These are phyloP conservation scores for Candida hungchunana DNA, from an alignment of 805 yeast genomes.

Conservation along the genomic window DNA sequence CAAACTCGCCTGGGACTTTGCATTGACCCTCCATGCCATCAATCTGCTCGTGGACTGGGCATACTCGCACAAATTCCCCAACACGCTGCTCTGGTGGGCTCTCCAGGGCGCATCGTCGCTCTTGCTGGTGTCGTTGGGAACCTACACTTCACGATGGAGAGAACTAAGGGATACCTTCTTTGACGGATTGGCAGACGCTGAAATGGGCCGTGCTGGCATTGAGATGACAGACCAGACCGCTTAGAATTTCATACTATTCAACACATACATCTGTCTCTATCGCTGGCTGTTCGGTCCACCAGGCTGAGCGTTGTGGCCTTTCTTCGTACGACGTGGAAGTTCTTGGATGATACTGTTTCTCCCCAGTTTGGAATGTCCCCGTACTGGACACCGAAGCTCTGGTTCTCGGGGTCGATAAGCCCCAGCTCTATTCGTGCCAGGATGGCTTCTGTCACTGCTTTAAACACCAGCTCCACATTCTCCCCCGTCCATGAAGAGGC, in stretches of 20 bases:
- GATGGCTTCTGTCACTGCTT: conserved; percentile 35
- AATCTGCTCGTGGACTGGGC: conserved; percentile 68
- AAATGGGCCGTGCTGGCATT: conserved; percentile 34
- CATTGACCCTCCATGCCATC: conserved; percentile 84
- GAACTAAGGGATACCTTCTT: conserved; percentile 88
- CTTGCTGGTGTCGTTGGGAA: conserved; percentile 73
- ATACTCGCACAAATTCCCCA: conserved; percentile 65
- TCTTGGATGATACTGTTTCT: conserved; percentile 7
- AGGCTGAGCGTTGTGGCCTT: conserved; percentile 18
- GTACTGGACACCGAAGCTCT: conserved; percentile 45
- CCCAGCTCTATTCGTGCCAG: conserved; percentile 46
- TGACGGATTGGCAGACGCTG: conserved; percentile 70
- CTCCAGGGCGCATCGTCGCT: conserved; percentile 65
- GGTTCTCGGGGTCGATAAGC: conserved; percentile 41
- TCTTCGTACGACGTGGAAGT: conserved; percentile 10
- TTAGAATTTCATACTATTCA: neutral
- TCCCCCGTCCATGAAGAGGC: conserved; percentile 39
- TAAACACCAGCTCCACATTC: conserved; percentile 39
- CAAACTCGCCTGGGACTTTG: conserved; percentile 94
- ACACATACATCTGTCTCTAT: neutral
- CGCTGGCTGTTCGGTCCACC: conserved; percentile 7
- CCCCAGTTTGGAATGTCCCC: conserved; percentile 36
- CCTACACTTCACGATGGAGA: conserved; percentile 88
- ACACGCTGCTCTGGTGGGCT: conserved; percentile 77
- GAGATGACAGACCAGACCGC: conserved; percentile 22